phyloP scores from a whole-genome alignment of 805 yeast species.

The Wickerhamomyces rabaulensis region DNA sequence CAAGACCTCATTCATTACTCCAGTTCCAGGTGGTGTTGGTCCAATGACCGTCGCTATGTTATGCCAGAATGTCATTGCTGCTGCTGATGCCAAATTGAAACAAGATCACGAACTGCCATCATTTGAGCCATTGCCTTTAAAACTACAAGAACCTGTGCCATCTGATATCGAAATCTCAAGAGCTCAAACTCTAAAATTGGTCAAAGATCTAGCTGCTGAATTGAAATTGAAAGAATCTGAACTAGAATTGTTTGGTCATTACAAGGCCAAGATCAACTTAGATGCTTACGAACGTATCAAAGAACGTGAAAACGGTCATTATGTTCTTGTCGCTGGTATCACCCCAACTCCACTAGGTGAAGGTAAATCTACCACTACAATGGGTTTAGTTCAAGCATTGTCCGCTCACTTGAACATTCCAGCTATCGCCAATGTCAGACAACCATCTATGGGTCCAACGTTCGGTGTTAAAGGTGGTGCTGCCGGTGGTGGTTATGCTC shows the following conservation, averaged over 20 bases:
- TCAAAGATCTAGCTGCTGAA: constrained; percentile 63
- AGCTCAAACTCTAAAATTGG: constrained; percentile 67
- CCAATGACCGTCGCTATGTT: constrained; percentile 91
- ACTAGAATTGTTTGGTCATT: constrained; percentile 69
- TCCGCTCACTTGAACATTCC: constrained; percentile 69
- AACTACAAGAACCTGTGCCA: constrained; percentile 64
- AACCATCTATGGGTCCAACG: constrained; percentile 87
- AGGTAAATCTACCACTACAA: constrained; percentile 81
- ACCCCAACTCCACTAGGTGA: constrained; percentile 86
- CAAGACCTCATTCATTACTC: constrained; percentile 65
- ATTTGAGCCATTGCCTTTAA: constrained; percentile 44
- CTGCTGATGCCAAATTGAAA: constrained; percentile 50
- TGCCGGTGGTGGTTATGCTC: constrained; percentile 87
- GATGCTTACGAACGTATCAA: constrained; percentile 58
- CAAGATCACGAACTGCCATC: constrained; percentile 5
- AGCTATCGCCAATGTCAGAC: constrained; percentile 78
- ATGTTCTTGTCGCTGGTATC: constrained; percentile 75
- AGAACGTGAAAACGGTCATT: constrained; percentile 59
- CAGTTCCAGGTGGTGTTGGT: constrained; percentile 91
- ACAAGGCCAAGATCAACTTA: constrained; percentile 72
- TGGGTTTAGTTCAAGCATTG: constrained; percentile 76
- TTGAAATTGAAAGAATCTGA: constrained; percentile 63
- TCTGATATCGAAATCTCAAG: constrained; percentile 77
- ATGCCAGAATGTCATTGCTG: constrained; percentile 71
- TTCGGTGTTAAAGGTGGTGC: constrained; percentile 90